These are phyloP conservation scores for Thelephora ganbajun DNA, from an alignment of 768 basidiomycete species.

Conservation along the genomic window DNA sequence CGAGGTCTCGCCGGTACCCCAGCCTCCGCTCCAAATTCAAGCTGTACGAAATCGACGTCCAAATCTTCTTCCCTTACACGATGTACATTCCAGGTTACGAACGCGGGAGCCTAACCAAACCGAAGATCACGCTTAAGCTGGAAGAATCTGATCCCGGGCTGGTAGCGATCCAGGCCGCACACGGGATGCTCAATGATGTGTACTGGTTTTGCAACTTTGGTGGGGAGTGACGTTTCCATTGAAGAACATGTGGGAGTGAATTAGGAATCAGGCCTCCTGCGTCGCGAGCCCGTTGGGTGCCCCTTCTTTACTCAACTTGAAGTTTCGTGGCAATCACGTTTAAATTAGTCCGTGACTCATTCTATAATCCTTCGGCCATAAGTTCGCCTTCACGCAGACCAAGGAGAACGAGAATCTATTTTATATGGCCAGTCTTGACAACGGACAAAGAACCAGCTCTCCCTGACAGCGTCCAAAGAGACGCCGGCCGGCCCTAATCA, in stretches of 20 bases:
- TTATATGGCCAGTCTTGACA: too few species aligned
- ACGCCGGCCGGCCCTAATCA: too few species aligned
- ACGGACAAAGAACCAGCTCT: too few species aligned
- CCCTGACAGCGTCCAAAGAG: too few species aligned
- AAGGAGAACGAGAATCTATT: too few species aligned
- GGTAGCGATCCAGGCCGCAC: constrained; percentile 50
- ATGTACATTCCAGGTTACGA: constrained; percentile 70
- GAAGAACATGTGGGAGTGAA: background rate
- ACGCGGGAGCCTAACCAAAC: constrained; percentile 67
- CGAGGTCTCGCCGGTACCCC: constrained; percentile 81
- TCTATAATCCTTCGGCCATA: too few species aligned
- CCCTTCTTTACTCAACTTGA: background rate
- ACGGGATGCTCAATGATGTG: constrained; percentile 42
- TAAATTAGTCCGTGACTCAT: too few species aligned
- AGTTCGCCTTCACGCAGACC: too few species aligned
- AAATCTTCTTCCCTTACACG: constrained; percentile 73
- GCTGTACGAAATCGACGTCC: constrained; percentile 64
- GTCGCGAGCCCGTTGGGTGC: background rate
- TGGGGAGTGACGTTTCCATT: background rate
- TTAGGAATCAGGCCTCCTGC: constrained; percentile 32
- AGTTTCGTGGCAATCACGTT: background rate
- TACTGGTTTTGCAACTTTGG: background rate
- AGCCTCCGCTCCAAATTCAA: constrained; percentile 69
- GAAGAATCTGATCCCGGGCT: constrained; percentile 59
- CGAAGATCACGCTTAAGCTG: constrained; percentile 57